phyloP scores from a whole-genome alignment of 2,329 filamentous ascomycete species.

The Diaporthe sp. region DNA sequence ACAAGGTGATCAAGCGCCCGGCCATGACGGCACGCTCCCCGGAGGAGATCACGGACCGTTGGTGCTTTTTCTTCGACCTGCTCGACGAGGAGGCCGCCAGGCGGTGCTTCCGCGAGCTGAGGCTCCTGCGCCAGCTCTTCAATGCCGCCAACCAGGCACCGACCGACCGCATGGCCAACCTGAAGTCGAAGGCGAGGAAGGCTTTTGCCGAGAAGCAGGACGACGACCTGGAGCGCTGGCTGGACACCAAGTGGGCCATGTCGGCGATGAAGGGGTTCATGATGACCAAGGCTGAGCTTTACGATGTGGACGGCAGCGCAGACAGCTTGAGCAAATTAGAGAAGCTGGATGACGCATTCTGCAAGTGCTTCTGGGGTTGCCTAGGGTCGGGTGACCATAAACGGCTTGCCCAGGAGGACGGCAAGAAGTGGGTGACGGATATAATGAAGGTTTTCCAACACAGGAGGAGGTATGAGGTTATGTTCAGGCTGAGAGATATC shows the following conservation, averaged over 20 bases:
- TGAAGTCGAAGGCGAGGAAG: constrained; percentile 34
- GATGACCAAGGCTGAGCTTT: constrained; percentile 27
- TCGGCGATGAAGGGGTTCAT: constrained; percentile 33
- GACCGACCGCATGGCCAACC: constrained; percentile 22
- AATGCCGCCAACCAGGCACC: constrained; percentile 28
- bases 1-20: constrained; percentile 22
- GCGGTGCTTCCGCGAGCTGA: constrained; percentile 34
- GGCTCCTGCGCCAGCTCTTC: constrained; percentile 32
- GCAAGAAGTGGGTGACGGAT: constrained; percentile 34
- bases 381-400: constrained; percentile 31
- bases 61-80: constrained; percentile 35
- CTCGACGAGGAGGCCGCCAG: constrained; percentile 34
- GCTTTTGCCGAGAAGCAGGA: constrained; percentile 31
- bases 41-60: constrained; percentile 33
- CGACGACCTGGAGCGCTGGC: constrained; percentile 31
- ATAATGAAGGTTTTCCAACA: constrained; percentile 35
- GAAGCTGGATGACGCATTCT: constrained; percentile 34
- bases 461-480: constrained; percentile 28
- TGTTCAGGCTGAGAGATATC: constrained; percentile 35
- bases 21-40: constrained; percentile 25
- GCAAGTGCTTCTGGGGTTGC: constrained; percentile 33
- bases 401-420: constrained; percentile 28
- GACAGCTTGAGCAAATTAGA: constrained; percentile 25
- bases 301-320: constrained; percentile 15
- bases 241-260: constrained; percentile 34